Conservation (phyloP, 73 alveolate genomes). For the Tetrahymena thermophila region DNA sequence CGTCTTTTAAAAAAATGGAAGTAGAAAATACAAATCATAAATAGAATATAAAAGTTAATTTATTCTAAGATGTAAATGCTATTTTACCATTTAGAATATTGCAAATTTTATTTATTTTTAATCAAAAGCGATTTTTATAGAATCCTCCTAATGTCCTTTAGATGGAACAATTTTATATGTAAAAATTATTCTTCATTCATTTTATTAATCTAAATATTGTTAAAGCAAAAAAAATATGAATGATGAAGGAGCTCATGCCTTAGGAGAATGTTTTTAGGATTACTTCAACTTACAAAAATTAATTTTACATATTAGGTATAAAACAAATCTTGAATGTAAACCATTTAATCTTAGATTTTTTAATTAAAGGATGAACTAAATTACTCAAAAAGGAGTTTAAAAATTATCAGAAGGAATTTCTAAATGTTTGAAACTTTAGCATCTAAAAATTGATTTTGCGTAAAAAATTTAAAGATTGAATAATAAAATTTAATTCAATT, state of each 20-base stretch:
- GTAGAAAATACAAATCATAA: neutral
- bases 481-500: too few species aligned
- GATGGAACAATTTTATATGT: neutral
- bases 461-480: neutral
- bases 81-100: neutral
- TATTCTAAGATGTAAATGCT: neutral
- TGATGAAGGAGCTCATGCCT: neutral
- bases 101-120: neutral
- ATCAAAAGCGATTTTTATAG: neutral
- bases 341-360: neutral
- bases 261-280: neutral
- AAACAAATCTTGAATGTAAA: neutral
- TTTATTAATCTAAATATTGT: neutral
- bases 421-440: neutral
- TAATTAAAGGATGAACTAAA: neutral
- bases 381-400: neutral
- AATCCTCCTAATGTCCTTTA: neutral
- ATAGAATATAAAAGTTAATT: neutral
- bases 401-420: neutral
- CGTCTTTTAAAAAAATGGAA: neutral
- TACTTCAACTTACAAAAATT: neutral
- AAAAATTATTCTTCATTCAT: neutral
- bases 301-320: neutral
- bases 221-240: neutral
- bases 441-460: neutral